These are phyloP conservation scores for Coemansia sp. DNA, from an alignment of 192 early-diverging fungal genomes.

Conservation along the genomic window DNA sequence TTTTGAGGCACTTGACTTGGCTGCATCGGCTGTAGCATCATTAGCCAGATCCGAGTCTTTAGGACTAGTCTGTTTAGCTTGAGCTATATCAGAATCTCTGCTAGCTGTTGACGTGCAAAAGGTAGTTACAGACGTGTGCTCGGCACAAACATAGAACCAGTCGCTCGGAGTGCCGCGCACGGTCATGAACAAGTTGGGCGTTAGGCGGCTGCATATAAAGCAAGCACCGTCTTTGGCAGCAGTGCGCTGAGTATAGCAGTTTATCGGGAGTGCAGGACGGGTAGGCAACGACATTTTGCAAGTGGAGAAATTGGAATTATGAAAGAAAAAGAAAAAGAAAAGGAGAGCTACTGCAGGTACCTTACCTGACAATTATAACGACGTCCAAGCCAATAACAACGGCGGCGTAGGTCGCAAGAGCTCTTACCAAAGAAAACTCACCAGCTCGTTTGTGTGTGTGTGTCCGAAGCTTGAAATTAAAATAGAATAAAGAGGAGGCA, in stretches of 20 bases:
- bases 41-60: not conserved
- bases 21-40: not conserved
- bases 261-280: conserved; percentile 21
- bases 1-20: not conserved
- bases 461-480: not conserved
- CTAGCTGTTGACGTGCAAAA: conserved; percentile 18
- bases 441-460: not conserved
- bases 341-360: not conserved
- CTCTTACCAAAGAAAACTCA: conserved; percentile 2
- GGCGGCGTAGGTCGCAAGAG: not conserved
- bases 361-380: not conserved
- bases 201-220: conserved; percentile 25
- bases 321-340: not conserved
- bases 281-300: conserved; percentile 10
- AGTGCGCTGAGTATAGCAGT: conserved; percentile 29
- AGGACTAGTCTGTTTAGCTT: not conserved
- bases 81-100: not conserved
- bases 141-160: conserved; percentile 40
- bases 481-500: conserved; percentile 5
- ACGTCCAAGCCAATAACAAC: not conserved
- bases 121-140: not conserved
- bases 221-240: conserved; percentile 26
- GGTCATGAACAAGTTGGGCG: conserved; percentile 19
- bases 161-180: conserved; percentile 16
- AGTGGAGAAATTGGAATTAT: not conserved